A percentile compares a stretch with the other conserved stretches of the same genome.
Conservation (phyloP, 495 filamentous ascomycete species). For the Aspergillus incahuasiensis region DNA sequence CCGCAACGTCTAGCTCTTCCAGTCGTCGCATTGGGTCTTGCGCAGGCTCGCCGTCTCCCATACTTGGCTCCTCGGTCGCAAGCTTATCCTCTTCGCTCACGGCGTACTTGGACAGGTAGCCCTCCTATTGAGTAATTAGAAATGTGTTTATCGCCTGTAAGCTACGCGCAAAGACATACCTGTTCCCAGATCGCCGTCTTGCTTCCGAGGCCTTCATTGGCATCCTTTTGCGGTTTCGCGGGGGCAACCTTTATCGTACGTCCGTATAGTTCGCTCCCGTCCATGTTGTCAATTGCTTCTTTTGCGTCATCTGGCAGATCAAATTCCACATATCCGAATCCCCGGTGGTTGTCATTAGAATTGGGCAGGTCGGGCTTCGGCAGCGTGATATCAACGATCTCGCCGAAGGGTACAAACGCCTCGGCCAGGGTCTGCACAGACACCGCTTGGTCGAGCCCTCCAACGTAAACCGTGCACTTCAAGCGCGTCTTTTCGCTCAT, state of each 20-base stretch:
- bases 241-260: conserved; percentile 84
- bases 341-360: conserved; percentile 71
- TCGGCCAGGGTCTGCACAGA: conserved; percentile 70
- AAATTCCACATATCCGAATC: conserved; percentile 97
- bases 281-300: conserved; percentile 99
- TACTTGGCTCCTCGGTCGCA: conserved; percentile 55
- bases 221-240: conserved; percentile 89
- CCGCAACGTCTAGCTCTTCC: conserved; percentile 88
- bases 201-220: conserved; percentile 78
- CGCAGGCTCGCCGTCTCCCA: conserved; percentile 45
- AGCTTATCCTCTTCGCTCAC: conserved; percentile 80
- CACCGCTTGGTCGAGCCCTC: conserved; percentile 78
- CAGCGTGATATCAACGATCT: conserved; percentile 82
- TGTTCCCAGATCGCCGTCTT: conserved; percentile 99
- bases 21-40: conserved; percentile 95
- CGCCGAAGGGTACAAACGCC: conserved; percentile 94
- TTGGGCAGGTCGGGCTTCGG: conserved; percentile 76
- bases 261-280: conserved; percentile 93
- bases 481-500: conserved; percentile 82
- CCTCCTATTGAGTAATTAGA: conserved; percentile 61
- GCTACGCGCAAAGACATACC: conserved; percentile 49
- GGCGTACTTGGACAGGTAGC: conserved; percentile 85
- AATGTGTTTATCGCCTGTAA: neutral
- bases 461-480: conserved; percentile 84
- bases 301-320: conserved; percentile 79